phyloP scores from a whole-genome alignment of 257 asterid species.

The Penstemon eatonii region DNA sequence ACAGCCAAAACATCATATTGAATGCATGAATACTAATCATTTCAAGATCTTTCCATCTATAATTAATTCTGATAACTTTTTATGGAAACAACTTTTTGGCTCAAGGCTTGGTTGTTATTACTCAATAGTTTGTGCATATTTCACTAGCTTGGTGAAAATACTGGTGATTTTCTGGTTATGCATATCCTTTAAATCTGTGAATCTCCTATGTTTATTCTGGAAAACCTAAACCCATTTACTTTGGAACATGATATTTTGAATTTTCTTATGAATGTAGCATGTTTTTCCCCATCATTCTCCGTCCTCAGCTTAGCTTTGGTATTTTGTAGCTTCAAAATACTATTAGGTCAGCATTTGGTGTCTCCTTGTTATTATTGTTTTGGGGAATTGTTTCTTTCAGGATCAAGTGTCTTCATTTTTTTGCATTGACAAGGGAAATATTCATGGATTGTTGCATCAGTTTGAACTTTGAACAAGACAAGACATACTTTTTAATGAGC shows the following conservation, averaged over 20 bases:
- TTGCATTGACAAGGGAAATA: constrained; percentile 16
- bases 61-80: not conserved
- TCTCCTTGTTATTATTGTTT: not conserved
- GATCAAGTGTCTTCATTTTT: constrained; percentile 6
- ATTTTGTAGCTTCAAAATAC: constrained; percentile 5
- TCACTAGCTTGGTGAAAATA: not conserved
- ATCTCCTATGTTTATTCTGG: constrained; percentile 11
- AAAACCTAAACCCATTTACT: constrained; percentile 9
- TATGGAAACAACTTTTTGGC: not conserved
- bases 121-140: not conserved
- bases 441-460: constrained; percentile 22
- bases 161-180: not conserved
- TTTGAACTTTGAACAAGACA: not conserved
- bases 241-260: constrained; percentile 16
- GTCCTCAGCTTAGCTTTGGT: not conserved
- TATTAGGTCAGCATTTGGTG: not conserved
- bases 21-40: too few relatives aligned
- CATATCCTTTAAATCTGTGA: not conserved
- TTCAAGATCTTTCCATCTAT: not conserved
- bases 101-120: constrained; percentile 10
- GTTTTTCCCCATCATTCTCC: not conserved
- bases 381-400: not conserved
- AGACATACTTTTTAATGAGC: not conserved
- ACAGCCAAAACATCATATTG: not conserved
- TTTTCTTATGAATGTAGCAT: not conserved